Evolutionary conservation across 192 early-diverging fungal species (phyloP).

Genomic region (Coemansia erecta): DNA sequence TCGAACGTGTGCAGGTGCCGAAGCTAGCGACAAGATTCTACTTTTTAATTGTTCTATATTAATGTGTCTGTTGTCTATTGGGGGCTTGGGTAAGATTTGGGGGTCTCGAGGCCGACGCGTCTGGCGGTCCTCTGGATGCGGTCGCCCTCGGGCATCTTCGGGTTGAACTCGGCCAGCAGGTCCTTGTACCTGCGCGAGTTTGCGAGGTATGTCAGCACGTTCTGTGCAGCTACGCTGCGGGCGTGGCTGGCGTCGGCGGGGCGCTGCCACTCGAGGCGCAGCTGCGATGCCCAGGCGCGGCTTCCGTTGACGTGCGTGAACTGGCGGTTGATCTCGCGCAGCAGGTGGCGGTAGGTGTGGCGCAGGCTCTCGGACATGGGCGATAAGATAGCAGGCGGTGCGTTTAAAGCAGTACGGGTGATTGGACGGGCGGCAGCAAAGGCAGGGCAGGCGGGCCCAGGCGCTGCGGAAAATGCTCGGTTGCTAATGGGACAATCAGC

Average conservation of each 20-base stretch:
- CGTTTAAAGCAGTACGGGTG: too few relatives aligned
- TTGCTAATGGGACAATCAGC: too few relatives aligned
- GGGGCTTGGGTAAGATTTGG: constrained; percentile 10
- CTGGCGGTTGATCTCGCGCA: constrained; percentile 47
- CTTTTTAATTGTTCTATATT: not conserved
- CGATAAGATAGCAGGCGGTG: not conserved
- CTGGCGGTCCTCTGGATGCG: constrained; percentile 34
- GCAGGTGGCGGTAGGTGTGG: constrained; percentile 35
- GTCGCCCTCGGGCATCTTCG: constrained; percentile 31
- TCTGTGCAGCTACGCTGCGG: constrained; percentile 12
- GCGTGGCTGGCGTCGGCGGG: not conserved
- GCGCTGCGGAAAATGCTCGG: too few relatives aligned
- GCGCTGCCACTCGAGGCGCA: constrained; percentile 27
- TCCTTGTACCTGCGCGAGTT: constrained; percentile 35
- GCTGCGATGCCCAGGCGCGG: constrained; percentile 35
- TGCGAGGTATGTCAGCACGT: constrained; percentile 26
- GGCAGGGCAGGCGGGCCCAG: too few relatives aligned
- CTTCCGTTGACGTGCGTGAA: constrained; percentile 18
- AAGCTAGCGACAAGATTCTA: not conserved
- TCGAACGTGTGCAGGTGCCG: constrained; percentile 7
- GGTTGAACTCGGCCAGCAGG: constrained; percentile 28
- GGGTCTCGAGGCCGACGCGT: constrained; percentile 34
- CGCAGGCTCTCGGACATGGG: not conserved
- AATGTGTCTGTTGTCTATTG: constrained; percentile 1
- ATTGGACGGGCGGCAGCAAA: too few relatives aligned